Conservation (phyloP, 2,329 filamentous ascomycete species). For the Ilyonectria sp. region DNA sequence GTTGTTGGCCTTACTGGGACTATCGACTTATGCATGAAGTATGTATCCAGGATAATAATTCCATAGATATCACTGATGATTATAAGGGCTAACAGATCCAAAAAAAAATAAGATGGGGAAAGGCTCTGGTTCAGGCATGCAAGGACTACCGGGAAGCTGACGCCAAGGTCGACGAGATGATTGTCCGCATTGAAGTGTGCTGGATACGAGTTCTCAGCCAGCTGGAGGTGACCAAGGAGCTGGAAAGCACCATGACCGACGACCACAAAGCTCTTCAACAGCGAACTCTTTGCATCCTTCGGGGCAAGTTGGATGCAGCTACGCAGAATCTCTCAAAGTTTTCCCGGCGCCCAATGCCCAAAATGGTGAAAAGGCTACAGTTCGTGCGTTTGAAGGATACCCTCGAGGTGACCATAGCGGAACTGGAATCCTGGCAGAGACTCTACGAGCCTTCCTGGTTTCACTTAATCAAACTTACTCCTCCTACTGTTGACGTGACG, state of each 20-base stretch:
- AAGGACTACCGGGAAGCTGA: conserved; percentile 12
- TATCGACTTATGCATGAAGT: conserved; percentile 12
- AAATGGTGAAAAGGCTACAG: conserved; percentile 10
- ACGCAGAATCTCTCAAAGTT: conserved; percentile 9
- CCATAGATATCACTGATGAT: conserved; percentile 1
- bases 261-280: conserved; percentile 6
- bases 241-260: conserved; percentile 8
- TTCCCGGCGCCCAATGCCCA: conserved; percentile 2
- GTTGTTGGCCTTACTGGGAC: conserved; percentile 6
- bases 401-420: conserved; percentile 14
- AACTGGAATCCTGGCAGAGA: conserved; percentile 24
- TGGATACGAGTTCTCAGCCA: conserved; percentile 12
- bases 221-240: conserved; percentile 10
- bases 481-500: background rate
- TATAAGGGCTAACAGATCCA: background rate
- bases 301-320: conserved; percentile 10
- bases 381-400: conserved; percentile 7
- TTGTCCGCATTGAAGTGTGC: conserved; percentile 13
- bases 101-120: conserved; percentile 13
- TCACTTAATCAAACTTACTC: conserved; percentile 18
- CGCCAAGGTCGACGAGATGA: conserved; percentile 8
- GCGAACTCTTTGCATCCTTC: conserved; percentile 10
- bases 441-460: conserved; percentile 31
- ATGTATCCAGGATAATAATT: conserved; percentile 2
- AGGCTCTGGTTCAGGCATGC: conserved; percentile 7